Evolutionary conservation across 768 basidiomycete genomes (phyloP).

Genomic region (Amylocystis lapponica): DNA sequence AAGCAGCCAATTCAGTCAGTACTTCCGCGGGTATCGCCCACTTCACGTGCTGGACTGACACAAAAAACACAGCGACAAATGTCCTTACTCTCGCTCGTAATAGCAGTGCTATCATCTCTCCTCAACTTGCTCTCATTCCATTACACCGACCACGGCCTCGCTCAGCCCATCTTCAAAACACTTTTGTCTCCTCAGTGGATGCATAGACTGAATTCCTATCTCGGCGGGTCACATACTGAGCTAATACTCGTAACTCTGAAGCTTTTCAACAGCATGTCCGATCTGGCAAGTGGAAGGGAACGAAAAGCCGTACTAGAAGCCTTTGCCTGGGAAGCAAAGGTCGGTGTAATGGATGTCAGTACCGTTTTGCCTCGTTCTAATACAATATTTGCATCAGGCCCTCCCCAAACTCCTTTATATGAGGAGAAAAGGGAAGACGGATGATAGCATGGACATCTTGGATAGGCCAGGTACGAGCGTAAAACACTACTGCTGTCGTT

Average conservation of each 20-base stretch:
- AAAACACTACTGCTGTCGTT: not conserved
- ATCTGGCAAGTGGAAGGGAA: constrained; percentile 62
- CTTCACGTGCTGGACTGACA: constrained; percentile 1
- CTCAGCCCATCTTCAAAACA: constrained; percentile 55
- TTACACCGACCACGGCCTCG: constrained; percentile 59
- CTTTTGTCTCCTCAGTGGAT: constrained; percentile 52
- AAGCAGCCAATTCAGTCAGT: constrained; percentile 44
- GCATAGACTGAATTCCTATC: constrained; percentile 54
- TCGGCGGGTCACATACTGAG: constrained; percentile 59
- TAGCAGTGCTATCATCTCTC: constrained; percentile 54
- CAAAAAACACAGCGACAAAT: constrained; percentile 34
- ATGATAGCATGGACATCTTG: constrained; percentile 34
- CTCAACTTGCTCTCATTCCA: constrained; percentile 60
- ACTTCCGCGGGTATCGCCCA: not conserved
- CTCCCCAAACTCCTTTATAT: constrained; percentile 63
- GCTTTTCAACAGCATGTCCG: constrained; percentile 54
- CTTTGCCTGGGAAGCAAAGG: constrained; percentile 80
- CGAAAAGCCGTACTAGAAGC: constrained; percentile 55
- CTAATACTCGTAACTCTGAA: constrained; percentile 61
- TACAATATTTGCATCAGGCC: constrained; percentile 43
- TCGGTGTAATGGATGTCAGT: constrained; percentile 21
- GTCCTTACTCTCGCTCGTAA: constrained; percentile 36
- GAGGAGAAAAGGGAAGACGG: constrained; percentile 54
- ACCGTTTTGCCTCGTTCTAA: no score
- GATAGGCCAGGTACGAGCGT: constrained; percentile 48